Evolutionary conservation across 2,329 filamentous ascomycete genomes (phyloP), one percentile per base, ranked within the genome.

Genomic region (Sporothrix sp.): DNA sequence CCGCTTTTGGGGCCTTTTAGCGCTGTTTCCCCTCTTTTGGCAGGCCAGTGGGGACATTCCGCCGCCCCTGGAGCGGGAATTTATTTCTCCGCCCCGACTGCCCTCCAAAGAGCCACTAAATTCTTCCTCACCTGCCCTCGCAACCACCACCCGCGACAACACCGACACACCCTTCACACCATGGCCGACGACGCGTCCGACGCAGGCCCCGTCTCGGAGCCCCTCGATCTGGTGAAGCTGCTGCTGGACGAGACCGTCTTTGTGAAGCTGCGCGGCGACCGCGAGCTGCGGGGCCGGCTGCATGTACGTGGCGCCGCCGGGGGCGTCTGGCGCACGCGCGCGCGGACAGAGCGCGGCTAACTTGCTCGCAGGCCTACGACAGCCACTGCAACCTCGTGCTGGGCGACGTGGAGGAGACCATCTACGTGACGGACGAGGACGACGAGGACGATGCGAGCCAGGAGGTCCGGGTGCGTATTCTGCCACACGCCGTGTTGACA

Each of bases 361-460:
- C 36, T 14, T 8, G 18, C 25, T 28, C 25, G 25, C 48, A 98
- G 93, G 93, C 93, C 51, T 98, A 98, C 66, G 93, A 98, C 65
- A 95, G 88, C 63, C 93, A 98, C 68, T 98, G 94, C 77, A 98
- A 98, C 64, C 71, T 98, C 39, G 88, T 98, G 6, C 76, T 98
- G 6, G 91, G 93, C 50, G 93, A 98, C 58, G 93, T 97, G 4
- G 89, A 96, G 64, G 93, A 98, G 74, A 97, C 91, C 7, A 89
- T 98, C 58, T 98, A 95, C 65, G 76, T 91, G 30, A 83, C 95
- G 4, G 90, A 95, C 53, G 90, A 95, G 13, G 87, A 94, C 36
- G 80, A 84, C 14, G 85, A 88, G 20, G 82, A 85, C 52, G 84
- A 91, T 52, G 38, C 25, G 11, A 47, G 37, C 11, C 48, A 54